These are phyloP conservation scores for Apiospora malaysiana DNA, from an alignment of 2,329 filamentous ascomycete genomes.

Conservation along the genomic window DNA sequence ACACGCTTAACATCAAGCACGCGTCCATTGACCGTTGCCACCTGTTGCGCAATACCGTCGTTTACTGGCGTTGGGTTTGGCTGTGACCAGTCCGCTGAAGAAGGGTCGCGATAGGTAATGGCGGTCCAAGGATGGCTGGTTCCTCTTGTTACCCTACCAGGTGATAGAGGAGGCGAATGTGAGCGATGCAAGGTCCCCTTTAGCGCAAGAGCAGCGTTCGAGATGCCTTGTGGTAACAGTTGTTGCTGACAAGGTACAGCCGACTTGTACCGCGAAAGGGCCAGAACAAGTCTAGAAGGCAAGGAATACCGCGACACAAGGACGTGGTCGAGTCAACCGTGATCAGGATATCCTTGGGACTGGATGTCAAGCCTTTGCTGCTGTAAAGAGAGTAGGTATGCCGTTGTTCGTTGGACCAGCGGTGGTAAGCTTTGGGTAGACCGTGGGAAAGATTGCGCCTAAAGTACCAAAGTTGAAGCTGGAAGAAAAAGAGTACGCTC, in stretches of 20 bases:
- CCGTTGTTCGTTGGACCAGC: neutral
- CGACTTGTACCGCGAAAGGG: neutral
- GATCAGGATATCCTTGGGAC: neutral
- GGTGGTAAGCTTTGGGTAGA: neutral
- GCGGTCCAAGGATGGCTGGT: neutral
- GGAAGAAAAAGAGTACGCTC: constrained; percentile 7
- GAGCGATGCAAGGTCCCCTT: neutral
- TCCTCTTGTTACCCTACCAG: neutral
- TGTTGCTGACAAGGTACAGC: neutral
- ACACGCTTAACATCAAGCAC: neutral
- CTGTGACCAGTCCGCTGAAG: neutral
- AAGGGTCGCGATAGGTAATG: neutral
- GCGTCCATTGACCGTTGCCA: neutral
- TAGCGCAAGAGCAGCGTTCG: neutral
- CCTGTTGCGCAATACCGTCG: neutral
- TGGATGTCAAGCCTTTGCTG: constrained; percentile 4
- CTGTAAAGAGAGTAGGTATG: neutral
- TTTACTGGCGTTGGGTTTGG: neutral
- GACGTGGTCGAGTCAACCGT: constrained; percentile 4
- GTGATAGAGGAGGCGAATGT: neutral
- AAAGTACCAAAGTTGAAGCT: constrained; percentile 13
- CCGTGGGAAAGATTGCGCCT: neutral
- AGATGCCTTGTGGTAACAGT: neutral
- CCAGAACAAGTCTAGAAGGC: neutral
- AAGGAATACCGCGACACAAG: neutral